These are phyloP conservation scores for Prunus mongolica DNA, from an alignment of 306 rosid species.

Conservation along the genomic window DNA sequence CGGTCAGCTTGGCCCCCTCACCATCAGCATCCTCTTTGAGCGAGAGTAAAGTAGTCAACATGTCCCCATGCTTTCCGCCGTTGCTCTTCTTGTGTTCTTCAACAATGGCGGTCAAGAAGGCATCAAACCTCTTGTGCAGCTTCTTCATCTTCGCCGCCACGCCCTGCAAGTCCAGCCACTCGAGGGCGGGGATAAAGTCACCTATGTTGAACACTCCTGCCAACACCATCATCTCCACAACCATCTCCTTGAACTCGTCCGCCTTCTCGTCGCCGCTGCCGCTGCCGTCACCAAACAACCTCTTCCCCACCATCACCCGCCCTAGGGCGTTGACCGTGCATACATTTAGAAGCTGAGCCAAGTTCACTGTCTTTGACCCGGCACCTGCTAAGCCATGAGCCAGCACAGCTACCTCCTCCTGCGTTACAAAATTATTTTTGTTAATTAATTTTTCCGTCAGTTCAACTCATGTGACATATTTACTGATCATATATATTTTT, in stretches of 20 bases:
- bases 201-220: slow-evolving; percentile 67
- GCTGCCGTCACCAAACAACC: slow-evolving; percentile 50
- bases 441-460: neutral
- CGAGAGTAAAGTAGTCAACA: slow-evolving; percentile 51
- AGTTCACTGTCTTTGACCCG: slow-evolving; percentile 33
- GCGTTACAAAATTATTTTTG: neutral
- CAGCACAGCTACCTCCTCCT: slow-evolving; percentile 69
- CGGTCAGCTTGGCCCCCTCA: slow-evolving; percentile 41
- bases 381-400: slow-evolving; percentile 37
- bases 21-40: slow-evolving; percentile 33
- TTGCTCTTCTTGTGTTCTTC: slow-evolving; percentile 42
- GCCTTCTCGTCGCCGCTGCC: slow-evolving; percentile 43
- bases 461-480: no score
- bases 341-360: slow-evolving; percentile 55
- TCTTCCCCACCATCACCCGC: slow-evolving; percentile 56
- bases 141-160: slow-evolving; percentile 55
- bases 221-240: slow-evolving; percentile 60
- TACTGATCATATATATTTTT: no score
- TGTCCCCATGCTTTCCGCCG: slow-evolving; percentile 33
- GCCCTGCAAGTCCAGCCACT: slow-evolving; percentile 63
- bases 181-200: slow-evolving; percentile 65
- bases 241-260: slow-evolving; percentile 66
- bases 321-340: slow-evolving; percentile 66
- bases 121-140: slow-evolving; percentile 60
- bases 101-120: slow-evolving; percentile 42